These are phyloP conservation scores for Fusarium staphyleae DNA, from an alignment of 2,329 filamentous ascomycete species.

Conservation along the genomic window DNA sequence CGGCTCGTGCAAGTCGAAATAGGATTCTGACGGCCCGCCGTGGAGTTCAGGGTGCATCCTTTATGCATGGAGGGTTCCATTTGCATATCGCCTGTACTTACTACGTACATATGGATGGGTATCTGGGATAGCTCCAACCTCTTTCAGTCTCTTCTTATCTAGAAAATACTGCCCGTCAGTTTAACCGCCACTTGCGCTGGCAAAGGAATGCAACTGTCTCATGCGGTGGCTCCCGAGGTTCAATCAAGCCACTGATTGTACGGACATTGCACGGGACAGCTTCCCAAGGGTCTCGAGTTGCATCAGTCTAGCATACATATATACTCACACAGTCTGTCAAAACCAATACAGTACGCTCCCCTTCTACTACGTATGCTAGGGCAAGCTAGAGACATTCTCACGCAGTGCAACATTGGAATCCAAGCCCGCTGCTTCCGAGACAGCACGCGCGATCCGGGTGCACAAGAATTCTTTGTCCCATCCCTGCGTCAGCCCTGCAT, in stretches of 20 bases:
- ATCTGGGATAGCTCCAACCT: no score
- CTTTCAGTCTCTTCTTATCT: not conserved
- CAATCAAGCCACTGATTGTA: constrained; percentile 1
- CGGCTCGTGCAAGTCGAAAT: constrained; percentile 17
- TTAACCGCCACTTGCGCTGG: constrained; percentile 18
- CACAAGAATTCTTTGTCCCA: constrained; percentile 22
- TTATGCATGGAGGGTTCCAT: constrained; percentile 28
- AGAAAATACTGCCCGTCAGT: not conserved
- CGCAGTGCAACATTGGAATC: constrained; percentile 18
- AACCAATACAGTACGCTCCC: no score
- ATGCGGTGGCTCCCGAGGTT: constrained; percentile 18
- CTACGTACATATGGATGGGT: no score
- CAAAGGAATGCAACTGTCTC: constrained; percentile 33
- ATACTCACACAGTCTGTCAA: no score
- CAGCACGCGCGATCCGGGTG: constrained; percentile 10
- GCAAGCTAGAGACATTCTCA: not conserved
- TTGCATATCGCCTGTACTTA: not conserved
- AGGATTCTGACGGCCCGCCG: constrained; percentile 3
- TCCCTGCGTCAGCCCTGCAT: constrained; percentile 31
- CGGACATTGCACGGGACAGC: not conserved
- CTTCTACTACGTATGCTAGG: not conserved
- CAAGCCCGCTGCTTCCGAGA: constrained; percentile 12
- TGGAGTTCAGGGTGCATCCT: not conserved
- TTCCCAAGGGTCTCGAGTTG: not conserved
- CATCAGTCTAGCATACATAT: not conserved